These are phyloP conservation scores for Streptanthus diversifolius DNA, from an alignment of 345 rosid genomes.

Conservation along the genomic window DNA sequence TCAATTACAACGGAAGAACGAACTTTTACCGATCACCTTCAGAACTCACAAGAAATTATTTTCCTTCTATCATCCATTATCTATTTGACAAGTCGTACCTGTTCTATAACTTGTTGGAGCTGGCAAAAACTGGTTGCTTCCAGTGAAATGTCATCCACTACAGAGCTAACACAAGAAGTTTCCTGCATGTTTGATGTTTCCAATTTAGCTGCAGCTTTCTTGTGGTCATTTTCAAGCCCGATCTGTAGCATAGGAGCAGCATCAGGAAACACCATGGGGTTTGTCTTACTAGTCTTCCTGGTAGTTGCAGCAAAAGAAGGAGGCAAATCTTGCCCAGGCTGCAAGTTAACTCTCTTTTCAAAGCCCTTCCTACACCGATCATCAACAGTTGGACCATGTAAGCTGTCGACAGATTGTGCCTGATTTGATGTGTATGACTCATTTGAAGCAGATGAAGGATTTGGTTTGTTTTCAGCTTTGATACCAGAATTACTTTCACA, in stretches of 20 bases:
- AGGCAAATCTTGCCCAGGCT: conserved; percentile 30
- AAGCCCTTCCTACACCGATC: conserved; percentile 33
- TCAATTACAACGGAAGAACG: neutral
- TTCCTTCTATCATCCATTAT: neutral
- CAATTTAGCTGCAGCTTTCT: conserved; percentile 39
- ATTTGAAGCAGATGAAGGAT: conserved; percentile 44
- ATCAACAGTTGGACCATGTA: conserved; percentile 37
- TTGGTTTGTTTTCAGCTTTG: conserved; percentile 48
- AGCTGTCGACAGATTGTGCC: conserved; percentile 45
- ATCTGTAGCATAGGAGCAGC: conserved; percentile 43
- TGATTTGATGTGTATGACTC: conserved; percentile 59
- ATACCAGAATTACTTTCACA: conserved; percentile 45
- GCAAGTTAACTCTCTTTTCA: conserved; percentile 35
- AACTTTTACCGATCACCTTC: conserved; percentile 1
- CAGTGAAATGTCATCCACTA: conserved; percentile 61
- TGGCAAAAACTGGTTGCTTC: conserved; percentile 82
- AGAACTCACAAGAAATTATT: neutral
- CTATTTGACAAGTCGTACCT: conserved; percentile 40
- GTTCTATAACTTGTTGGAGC: conserved; percentile 77
- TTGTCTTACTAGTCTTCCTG: conserved; percentile 33
- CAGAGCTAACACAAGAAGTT: conserved; percentile 59
- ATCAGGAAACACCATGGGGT: conserved; percentile 40
- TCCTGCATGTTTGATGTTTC: conserved; percentile 53
- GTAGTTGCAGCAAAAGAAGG: conserved; percentile 32
- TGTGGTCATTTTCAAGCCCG: conserved; percentile 38